Base-by-base conservation (phyloP, 2,329 filamentous ascomycete genomes). In the Fusarium tuaranense region DNA sequence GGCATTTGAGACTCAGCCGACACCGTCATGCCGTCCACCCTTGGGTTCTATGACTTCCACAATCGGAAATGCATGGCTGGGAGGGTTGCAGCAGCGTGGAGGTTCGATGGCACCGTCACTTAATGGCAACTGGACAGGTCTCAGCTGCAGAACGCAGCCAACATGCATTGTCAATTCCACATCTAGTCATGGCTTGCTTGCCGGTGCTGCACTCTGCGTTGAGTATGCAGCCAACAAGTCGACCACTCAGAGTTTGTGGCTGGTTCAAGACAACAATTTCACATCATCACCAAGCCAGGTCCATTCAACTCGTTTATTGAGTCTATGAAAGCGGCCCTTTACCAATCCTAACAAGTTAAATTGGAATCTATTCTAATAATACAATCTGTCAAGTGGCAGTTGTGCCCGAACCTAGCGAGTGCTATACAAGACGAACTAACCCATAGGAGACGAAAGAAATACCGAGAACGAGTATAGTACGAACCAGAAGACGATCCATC, bases 201-300 rank as follows among this genome's bases (percentile, higher is more conserved):
- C 20, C 22, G 32, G 61, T 32, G 71, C 48, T 30, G 39, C 68
- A 55, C 46, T 66, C 57, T 63, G 44, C 25, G 22, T 71, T 46
- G n/a, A 13, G 20, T 22, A 30, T 66, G 69, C 65, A 75, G 51
- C 68, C 68, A 71, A 65, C 32, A 70, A n/a, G 30, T 20, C 34
- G 18, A 63, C 16, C 36, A 16, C 32, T 20, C 34, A 25, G 38
- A 44, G 51, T 41, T 58, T 46, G 32, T 30, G 30, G 20, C 9
- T 69, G 32, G 27, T 53, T 32, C 48, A 12, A 51, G 48, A 53
- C 4, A 9, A 46, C 3, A 53, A 32, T 27, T 32, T 27, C 48
- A 53, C 27, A 53, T 7, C n/a, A 51, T 10, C 61, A 48, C 20
- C 16, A 67, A 53, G 48, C n/a, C 10, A 25, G 10, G 20, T 5